phyloP scores from a whole-genome alignment of 2,329 filamentous ascomycete species.

The Fusarium fracticaudum region DNA sequence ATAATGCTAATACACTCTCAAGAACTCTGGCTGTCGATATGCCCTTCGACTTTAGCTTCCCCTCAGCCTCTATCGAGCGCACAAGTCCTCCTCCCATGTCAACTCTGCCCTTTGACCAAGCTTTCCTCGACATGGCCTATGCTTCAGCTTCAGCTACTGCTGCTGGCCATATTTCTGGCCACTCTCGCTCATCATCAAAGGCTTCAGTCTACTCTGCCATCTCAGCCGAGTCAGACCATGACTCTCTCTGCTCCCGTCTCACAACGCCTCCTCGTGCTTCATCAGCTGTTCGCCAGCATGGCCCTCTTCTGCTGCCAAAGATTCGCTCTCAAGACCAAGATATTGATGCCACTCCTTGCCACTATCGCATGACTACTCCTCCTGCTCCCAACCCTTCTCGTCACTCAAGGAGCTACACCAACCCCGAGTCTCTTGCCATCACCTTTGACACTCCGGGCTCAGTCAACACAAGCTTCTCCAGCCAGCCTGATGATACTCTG shows the following conservation, averaged over 20 bases:
- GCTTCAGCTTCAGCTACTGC: constrained; percentile 36
- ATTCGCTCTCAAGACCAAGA: constrained; percentile 86
- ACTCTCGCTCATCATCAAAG: constrained; percentile 72
- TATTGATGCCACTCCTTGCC: constrained; percentile 65
- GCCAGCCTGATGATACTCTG: constrained; percentile 42
- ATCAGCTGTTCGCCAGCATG: constrained; percentile 80
- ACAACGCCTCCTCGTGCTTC: constrained; percentile 73
- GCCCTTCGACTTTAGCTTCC: constrained; percentile 69
- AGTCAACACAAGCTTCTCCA: constrained; percentile 53
- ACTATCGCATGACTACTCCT: constrained; percentile 50
- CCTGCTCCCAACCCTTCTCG: constrained; percentile 48
- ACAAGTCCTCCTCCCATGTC: constrained; percentile 46
- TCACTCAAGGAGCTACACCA: constrained; percentile 69
- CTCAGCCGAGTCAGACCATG: constrained; percentile 67
- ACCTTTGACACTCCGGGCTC: constrained; percentile 44
- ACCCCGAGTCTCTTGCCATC: constrained; percentile 63
- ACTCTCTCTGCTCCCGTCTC: constrained; percentile 73
- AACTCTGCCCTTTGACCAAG: constrained; percentile 63
- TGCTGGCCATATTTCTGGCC: constrained; percentile 51
- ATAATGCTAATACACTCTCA: constrained; percentile 29
- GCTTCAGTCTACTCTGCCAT: constrained; percentile 70
- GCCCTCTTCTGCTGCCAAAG: constrained; percentile 83
- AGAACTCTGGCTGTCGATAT: constrained; percentile 69
- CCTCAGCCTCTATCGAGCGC: constrained; percentile 48
- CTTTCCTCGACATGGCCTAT: constrained; percentile 65